These are phyloP conservation scores for Hsuehochloa calcarea DNA, from an alignment of 176 grass and related monocot species.

Conservation along the genomic window DNA sequence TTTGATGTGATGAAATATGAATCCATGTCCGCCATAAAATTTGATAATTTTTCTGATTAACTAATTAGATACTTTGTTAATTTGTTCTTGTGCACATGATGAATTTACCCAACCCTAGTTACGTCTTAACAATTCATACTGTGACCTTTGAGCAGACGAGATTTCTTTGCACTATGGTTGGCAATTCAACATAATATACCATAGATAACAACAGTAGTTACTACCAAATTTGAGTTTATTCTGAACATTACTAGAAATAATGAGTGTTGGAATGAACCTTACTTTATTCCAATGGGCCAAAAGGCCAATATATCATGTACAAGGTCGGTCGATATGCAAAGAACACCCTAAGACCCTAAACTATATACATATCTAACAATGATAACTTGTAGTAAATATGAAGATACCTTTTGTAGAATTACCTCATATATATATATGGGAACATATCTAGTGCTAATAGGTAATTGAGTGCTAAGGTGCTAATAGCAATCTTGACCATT, in stretches of 20 bases:
- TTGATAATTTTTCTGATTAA: not conserved
- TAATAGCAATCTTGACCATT: no score
- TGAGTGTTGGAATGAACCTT: not conserved
- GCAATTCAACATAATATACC: not conserved
- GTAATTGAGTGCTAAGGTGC: no score
- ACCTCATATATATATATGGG: no score
- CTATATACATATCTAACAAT: no score
- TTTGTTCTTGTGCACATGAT: not conserved
- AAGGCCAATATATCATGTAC: no score
- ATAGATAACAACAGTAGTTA: not conserved
- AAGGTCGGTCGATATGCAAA: no score
- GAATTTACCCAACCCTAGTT: not conserved
- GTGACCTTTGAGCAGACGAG: not conserved
- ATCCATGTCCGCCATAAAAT: not conserved
- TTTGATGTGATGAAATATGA: constrained; percentile 3
- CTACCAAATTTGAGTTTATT: constrained; percentile 14
- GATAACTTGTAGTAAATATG: no score
- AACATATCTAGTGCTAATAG: no score
- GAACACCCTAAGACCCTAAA: no score
- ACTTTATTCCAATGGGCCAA: no score
- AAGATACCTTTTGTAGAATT: not conserved
- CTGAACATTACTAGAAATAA: not conserved
- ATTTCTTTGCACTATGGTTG: not conserved
- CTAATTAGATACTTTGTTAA: not conserved
- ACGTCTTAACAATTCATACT: not conserved